These are phyloP conservation scores for Betula pendula DNA, from an alignment of 306 rosid species.

Conservation along the genomic window DNA sequence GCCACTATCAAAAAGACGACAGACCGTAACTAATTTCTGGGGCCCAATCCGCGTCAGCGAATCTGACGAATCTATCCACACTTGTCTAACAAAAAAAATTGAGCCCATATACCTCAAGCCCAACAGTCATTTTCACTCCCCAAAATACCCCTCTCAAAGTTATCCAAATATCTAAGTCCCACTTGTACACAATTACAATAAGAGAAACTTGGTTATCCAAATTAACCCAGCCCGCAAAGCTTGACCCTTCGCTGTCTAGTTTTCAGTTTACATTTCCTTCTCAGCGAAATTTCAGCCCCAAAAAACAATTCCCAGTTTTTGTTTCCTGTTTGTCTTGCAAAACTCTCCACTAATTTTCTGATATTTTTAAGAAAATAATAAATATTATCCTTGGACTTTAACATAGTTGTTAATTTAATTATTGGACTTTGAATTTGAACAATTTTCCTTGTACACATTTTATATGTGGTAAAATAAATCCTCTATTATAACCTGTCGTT, in stretches of 20 bases:
- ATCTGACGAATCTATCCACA: neutral
- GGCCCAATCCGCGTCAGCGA: neutral
- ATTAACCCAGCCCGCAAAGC: neutral
- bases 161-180: neutral
- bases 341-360: too few species aligned
- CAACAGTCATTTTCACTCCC: neutral
- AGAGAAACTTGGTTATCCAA: neutral
- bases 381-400: too few species aligned
- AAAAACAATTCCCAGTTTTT: too few species aligned
- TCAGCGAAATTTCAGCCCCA: neutral
- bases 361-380: too few species aligned
- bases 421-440: too few species aligned
- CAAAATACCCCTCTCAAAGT: neutral
- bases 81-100: neutral
- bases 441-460: too few species aligned
- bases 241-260: neutral
- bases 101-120: neutral
- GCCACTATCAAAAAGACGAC: too few species aligned
- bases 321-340: too few species aligned
- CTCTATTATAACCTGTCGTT: too few species aligned
- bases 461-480: too few species aligned
- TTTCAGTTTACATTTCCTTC: too few species aligned
- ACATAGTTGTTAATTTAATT: too few species aligned
- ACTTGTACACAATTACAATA: neutral
- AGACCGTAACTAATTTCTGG: neutral